phyloP scores from a whole-genome alignment of 2,329 filamentous ascomycete species.

The Colletotrichum liaoningense region DNA sequence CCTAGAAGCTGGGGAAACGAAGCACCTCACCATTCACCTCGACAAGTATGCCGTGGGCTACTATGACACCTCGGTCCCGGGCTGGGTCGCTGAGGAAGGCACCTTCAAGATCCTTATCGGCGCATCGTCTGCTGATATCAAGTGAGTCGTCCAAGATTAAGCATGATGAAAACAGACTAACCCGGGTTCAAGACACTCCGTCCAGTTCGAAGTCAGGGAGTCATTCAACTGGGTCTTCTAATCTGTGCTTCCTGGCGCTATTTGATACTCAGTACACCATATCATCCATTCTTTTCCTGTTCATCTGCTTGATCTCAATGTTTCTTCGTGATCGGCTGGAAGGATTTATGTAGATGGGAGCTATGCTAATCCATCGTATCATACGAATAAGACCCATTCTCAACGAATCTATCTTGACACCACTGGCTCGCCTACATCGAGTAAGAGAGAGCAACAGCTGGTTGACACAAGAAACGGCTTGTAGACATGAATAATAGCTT shows the following conservation, averaged over 20 bases:
- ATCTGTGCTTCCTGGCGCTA: neutral
- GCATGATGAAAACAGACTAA: conserved; percentile 7
- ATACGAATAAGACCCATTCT: neutral
- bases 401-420: neutral
- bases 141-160: conserved; percentile 32
- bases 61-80: conserved; percentile 68
- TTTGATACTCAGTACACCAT: neutral
- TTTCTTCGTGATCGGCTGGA: neutral
- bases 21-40: conserved; percentile 57
- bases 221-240: conserved; percentile 76
- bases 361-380: neutral
- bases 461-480: neutral
- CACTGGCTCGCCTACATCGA: neutral
- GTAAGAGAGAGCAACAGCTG: neutral
- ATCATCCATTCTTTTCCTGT: neutral
- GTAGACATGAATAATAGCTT: neutral
- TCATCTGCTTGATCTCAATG: neutral
- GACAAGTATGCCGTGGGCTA: conserved; percentile 68
- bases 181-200: conserved; percentile 40
- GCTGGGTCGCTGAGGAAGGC: conserved; percentile 76
- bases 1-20: conserved; percentile 67
- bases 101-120: conserved; percentile 70
- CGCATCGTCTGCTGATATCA: conserved; percentile 70
- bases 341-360: neutral
- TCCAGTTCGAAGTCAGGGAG: conserved; percentile 68